Evolutionary conservation across 1,284 basidiomycete genomes (phyloP).

Genomic region (Leccinum insolens): DNA sequence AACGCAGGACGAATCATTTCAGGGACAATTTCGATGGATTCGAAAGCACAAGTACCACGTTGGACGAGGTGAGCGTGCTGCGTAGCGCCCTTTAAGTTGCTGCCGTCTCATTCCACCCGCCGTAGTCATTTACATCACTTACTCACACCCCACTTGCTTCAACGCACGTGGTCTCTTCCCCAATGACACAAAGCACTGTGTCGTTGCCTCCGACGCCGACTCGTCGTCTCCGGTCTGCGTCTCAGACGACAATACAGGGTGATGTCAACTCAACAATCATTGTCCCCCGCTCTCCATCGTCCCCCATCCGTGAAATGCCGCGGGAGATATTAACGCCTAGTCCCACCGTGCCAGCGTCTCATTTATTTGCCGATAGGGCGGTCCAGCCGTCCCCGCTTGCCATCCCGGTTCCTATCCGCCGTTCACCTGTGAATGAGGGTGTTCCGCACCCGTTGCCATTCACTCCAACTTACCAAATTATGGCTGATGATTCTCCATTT

Average conservation of each 20-base stretch:
- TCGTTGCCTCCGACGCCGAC: constrained; percentile 31
- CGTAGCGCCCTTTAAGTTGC: background rate
- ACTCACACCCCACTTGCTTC: constrained; percentile 49
- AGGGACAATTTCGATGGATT: constrained; percentile 24
- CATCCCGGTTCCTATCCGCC: constrained; percentile 7
- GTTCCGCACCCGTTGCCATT: constrained; percentile 16
- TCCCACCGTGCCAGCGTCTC: background rate
- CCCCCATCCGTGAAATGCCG: constrained; percentile 6
- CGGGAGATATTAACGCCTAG: background rate
- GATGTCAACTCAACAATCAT: constrained; percentile 1
- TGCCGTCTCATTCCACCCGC: constrained; percentile 6
- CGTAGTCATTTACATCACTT: constrained; percentile 44
- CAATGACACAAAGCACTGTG: constrained; percentile 36
- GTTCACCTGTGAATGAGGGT: background rate
- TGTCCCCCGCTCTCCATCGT: constrained; percentile 1
- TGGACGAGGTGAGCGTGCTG: constrained; percentile 47
- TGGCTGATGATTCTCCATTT: constrained; percentile 32
- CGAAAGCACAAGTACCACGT: constrained; percentile 27
- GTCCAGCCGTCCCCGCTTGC: constrained; percentile 13
- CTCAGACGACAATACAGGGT: constrained; percentile 21
- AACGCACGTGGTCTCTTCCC: constrained; percentile 48
- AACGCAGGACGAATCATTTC: constrained; percentile 13
- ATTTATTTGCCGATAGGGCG: background rate
- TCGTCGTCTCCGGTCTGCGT: constrained; percentile 22
- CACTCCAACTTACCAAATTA: constrained; percentile 22